Conservation (phyloP, 495 filamentous ascomycete species). For the Podospora appendiculata region DNA sequence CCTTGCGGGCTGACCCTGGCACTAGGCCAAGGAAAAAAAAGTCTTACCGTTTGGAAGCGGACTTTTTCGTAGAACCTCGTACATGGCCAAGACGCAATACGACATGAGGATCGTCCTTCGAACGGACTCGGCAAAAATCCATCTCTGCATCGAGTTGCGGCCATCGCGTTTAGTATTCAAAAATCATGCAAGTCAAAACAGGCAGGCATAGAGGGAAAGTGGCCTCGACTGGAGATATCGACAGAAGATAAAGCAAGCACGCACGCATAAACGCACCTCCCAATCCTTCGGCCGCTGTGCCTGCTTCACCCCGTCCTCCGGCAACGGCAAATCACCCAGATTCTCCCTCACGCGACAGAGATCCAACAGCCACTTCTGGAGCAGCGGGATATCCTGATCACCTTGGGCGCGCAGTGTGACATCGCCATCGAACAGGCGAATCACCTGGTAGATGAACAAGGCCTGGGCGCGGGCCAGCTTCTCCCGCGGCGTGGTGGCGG, state of each 20-base stretch:
- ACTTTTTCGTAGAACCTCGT: conserved; percentile 9
- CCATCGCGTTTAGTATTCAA: neutral
- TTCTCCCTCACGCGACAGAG: conserved; percentile 25
- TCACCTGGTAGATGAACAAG: conserved; percentile 26
- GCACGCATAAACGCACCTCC: conserved; percentile 14
- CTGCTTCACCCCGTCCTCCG: neutral
- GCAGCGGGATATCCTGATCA: conserved; percentile 23
- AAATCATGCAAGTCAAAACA: too few relatives aligned
- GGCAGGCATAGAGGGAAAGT: too few relatives aligned
- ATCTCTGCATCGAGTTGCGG: conserved; percentile 16
- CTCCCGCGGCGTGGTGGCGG: conserved; percentile 12
- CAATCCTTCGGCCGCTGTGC: conserved; percentile 10
- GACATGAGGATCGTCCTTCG: conserved; percentile 22
- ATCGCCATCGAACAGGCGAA: conserved; percentile 33
- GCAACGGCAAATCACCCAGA: conserved; percentile 10
- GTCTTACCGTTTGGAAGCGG: neutral
- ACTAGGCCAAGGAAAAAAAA: too few relatives aligned
- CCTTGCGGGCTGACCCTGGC: too few relatives aligned
- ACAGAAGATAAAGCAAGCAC: neutral
- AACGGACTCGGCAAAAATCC: conserved; percentile 26
- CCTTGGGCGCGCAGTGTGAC: conserved; percentile 21
- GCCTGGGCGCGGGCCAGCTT: conserved; percentile 29
- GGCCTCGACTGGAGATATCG: too few relatives aligned
- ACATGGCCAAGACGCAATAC: conserved; percentile 17
- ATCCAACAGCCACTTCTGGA: conserved; percentile 23